Base-by-base conservation (phyloP, 2,329 filamentous ascomycete species). In the Thielaviopsis populi region DNA sequence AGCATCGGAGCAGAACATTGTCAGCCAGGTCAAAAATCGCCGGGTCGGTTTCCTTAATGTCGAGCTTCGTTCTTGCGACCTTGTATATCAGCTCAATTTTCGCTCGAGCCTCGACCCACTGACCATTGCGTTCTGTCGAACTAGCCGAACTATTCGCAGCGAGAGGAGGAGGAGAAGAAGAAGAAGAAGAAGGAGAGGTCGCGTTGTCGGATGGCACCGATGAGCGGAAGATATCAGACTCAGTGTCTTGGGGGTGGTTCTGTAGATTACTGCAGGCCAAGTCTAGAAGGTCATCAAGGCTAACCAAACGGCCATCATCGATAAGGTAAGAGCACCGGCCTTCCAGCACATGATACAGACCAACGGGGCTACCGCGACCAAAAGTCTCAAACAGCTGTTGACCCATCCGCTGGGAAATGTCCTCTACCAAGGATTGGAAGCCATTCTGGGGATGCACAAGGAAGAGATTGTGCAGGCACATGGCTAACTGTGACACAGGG, bases 381-480 rank as follows among this genome's bases (percentile, higher is more conserved):
- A 61, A 61, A 5, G 41, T n/a, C 10, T 50, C 42, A 50, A 61
- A 61, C 19, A 37, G 17, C n/a, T 33, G 13, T 17, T 61, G 59
- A 27, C 59, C 22, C 24, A 46, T 33, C n/a, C 30, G 42, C 7
- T 61, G 41, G 10, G 41, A 61, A 2, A 61, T 37, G 24, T 61
- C 42, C 24, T 33, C 41, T 7, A 61, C 22, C 22, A 50, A 48
- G 42, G 17, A 22, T 8, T 40, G n/a, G n/a, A 61, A 48, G 24
- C 22, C 24, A 11, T 61, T 24, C 17, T 61, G 22, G 15, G 41
- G 30, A 11, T 33, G 27, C 1, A 61, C 27, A 15, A 30, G 24
- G 37, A 61, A 61, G 17, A 61, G 41, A n/a, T 43, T 30, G 27
- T 41, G 59, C n/a, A 61, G n/a, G 27, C 59, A 61, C 59, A 61